Evolutionary conservation across 2,329 filamentous ascomycete species (phyloP), one percentile per base, ranked within the genome.

Genomic region (Paraphoma chrysanthemicola): DNA sequence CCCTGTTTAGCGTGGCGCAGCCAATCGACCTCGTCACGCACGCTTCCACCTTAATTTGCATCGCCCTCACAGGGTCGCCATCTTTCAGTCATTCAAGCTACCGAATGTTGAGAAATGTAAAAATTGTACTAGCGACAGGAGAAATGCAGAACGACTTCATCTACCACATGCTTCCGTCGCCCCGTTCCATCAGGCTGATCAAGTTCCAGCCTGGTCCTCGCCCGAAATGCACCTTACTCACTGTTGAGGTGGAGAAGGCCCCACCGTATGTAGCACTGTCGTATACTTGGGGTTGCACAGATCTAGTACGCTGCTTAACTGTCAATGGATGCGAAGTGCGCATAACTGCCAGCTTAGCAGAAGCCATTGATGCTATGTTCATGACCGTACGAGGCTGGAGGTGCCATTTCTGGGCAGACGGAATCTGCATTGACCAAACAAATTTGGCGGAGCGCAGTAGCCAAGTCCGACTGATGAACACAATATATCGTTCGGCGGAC

Each of bases 231-330:
- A 14, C 33, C 3, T 14, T 36, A 10, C 14, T 51, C 16, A 51
- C 46, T 14, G 50, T 60, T 18, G 53, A 60, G n/a, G 45, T 60
- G 11, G 53, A 56, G 30, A 56, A 60, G 33, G 53, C 57, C 28
- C 57, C 57, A 36, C 53, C 49, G n/a, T 60, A 56, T 23, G 42
- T 51, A 12, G 54, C 54, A 3, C 47, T 57, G 2, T 60, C 57
- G 8, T 57, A 60, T 17, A 60, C 51, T 4, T 57, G 51, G 57
- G 51, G 54, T 36, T 41, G 8, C 18, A 46, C 53, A 39, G 43
- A 44, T 9, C 38, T 30, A 14, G 47, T n/a, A 45, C 49, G 31
- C 4, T 39, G 42, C 41, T 51, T 52, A 33, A 7, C 7, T 7
- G 31, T 33, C 12, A 12, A 33, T 33, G 31, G 31, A 33, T 7